Base-by-base conservation (phyloP, 2,329 filamentous ascomycete species). In the Fusarium domesticum region DNA sequence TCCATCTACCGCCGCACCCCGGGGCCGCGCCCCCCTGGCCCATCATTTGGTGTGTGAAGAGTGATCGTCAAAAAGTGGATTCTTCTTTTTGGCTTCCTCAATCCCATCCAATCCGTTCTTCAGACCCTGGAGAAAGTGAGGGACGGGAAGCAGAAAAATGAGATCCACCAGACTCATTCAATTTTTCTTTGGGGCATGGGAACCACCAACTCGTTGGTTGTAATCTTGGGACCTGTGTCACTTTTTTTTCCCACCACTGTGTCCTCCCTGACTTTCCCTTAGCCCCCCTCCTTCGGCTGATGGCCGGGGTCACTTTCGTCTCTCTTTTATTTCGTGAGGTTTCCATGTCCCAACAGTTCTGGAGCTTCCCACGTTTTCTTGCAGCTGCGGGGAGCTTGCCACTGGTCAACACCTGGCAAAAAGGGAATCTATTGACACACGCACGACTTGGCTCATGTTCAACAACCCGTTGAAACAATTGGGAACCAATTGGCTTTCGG, bases 261-360 rank as follows among this genome's bases (percentile, higher is more conserved):
- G 20, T 38, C 16, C 38, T n/a, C 17, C 20, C 5, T 28, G 18
- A 17, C 18, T 20, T 14, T 39, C 45, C 20, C 20, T 11, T 11
- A 6, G 6, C 20, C 20, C 20, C 20, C 20, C 11, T 48, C 37
- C 39, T 47, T 56, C 30, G 47, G 47, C 51, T 50, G 53, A 48
- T 49, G 46, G 40, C n/a, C n/a, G n/a, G n/a, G n/a, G n/a, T n/a
- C n/a, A n/a, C n/a, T n/a, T n/a, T n/a, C n/a, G n/a, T n/a, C n/a
- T n/a, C n/a, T n/a, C n/a, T n/a, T n/a, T n/a, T n/a, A n/a, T n/a
- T n/a, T n/a, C n/a, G n/a, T n/a, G n/a, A n/a, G n/a, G n/a, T n/a
- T n/a, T n/a, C n/a, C n/a, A 28, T 58, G 55, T 60, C 57, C 57
- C 57, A 60, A 60, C 57, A 60, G 57, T 60, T 60, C 57, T 59